Base-by-base conservation (phyloP, 495 filamentous ascomycete genomes). In the Penicillium lagena region DNA sequence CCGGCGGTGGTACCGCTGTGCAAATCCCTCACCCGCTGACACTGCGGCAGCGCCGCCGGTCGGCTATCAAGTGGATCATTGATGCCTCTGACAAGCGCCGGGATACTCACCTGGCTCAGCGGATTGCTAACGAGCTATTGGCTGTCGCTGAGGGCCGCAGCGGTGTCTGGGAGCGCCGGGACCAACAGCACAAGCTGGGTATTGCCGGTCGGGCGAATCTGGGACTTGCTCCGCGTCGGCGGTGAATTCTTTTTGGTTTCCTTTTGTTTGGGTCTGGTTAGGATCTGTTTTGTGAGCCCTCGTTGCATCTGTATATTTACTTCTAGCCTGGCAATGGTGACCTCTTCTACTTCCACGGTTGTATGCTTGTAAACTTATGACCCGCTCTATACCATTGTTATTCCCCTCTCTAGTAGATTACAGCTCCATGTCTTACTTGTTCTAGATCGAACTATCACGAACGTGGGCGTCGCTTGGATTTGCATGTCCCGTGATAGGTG, bases 81-180 rank as follows among this genome's bases (percentile, higher is more conserved):
- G 85, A 89, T 54, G 79, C 80, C 4, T 89, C 86, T 31, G 73
- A 75, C 40, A 89, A 86, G 72, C 81, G 81, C 60, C 73, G 71
- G 39, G 82, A 78, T 46, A 73, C 69, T 38, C 68, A 75, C 49
- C 84, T 95, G 58, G 85, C 89, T 11, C 75, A 84, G 53, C 74
- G 86, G 35, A 77, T 97, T 38, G 91, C 90, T 10, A 83, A 93
- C 56, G 93, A 97, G 72, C 68, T 98, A 48, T 70, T 96, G 35
- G 72, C 81, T 17, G 86, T 96, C 36, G 86, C 94, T 1, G 93
- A 97, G 76, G 93, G 93, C 10, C 73, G 76, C 52, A 90, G 87
- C 45, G 47, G 59, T 14, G 86, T 85, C 17, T 98, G 93, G 93
- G 90, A 95, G 9, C 77, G 74, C 62, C 75, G 90, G 54, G 70